phyloP scores from a whole-genome alignment of 345 rosid genomes.

The Lepidium sativum region DNA sequence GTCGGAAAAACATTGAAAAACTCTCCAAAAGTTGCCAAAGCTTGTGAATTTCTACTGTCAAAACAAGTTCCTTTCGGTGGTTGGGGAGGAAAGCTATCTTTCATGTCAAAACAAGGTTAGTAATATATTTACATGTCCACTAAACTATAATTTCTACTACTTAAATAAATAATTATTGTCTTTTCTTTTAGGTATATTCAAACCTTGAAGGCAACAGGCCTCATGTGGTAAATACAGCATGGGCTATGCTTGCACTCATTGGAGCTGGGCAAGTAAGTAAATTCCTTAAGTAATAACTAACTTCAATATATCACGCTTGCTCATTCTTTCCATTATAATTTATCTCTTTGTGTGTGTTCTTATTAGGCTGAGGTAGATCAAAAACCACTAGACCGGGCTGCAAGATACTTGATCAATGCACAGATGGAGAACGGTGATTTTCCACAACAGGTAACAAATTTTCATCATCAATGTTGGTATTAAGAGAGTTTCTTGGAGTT shows the following conservation, averaged over 20 bases:
- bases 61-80: conserved; percentile 82
- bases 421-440: conserved; percentile 72
- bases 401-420: conserved; percentile 46
- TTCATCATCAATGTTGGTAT: background rate
- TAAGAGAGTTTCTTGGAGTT: background rate
- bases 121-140: background rate
- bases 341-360: background rate
- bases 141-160: background rate
- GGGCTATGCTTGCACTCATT: conserved; percentile 60
- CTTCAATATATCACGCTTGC: background rate
- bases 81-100: conserved; percentile 98
- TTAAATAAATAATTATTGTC: background rate
- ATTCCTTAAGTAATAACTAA: background rate
- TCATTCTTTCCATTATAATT: background rate
- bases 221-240: conserved; percentile 55
- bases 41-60: conserved; percentile 78
- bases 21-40: conserved; percentile 56
- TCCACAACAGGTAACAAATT: conserved; percentile 51
- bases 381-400: conserved; percentile 49
- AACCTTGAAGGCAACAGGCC: conserved; percentile 43
- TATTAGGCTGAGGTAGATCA: conserved; percentile 59
- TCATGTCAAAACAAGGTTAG: conserved; percentile 85
- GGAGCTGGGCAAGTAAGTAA: conserved; percentile 60
- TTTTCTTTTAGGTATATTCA: conserved; percentile 38
- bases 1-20: conserved; percentile 56